A percentile compares a stretch with the other conserved stretches of the same genome.
These are phyloP conservation scores for Pyrus hybrid DNA, from an alignment of 331 rosid species.

Conservation along the genomic window DNA sequence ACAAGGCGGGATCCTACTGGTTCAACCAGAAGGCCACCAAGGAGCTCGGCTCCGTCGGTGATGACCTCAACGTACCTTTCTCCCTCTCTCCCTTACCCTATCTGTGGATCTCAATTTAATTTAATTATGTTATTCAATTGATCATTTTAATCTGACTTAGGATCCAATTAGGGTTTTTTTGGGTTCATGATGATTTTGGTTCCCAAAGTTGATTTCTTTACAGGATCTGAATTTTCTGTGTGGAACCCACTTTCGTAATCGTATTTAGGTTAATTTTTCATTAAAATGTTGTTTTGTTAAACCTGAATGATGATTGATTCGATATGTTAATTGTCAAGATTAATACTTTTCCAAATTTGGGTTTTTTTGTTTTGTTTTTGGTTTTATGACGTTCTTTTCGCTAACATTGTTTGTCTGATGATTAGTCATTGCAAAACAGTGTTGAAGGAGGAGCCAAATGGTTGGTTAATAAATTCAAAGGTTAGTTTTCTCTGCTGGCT, in stretches of 20 bases:
- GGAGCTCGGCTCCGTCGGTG: conserved; percentile 67
- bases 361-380: neutral
- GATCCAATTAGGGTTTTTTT: neutral
- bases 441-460: conserved; percentile 84
- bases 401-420: conserved; percentile 21
- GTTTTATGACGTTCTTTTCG: conserved; percentile 1
- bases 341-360: neutral
- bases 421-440: conserved; percentile 64
- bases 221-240: neutral
- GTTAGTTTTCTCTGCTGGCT: conserved; percentile 32
- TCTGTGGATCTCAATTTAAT: neutral
- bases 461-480: conserved; percentile 89
- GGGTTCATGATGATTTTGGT: neutral
- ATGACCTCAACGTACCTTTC: conserved; percentile 55
- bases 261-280: neutral
- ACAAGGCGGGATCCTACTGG: conserved; percentile 88
- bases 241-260: neutral
- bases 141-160: neutral
- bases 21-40: conserved; percentile 64
- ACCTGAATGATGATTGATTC: neutral
- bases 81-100: neutral
- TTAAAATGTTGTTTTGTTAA: neutral
- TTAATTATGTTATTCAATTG: neutral
- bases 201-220: neutral
- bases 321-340: neutral